phyloP scores from a whole-genome alignment of 1,139 yeast genomes.

The Sugiyamaella neomexicana region DNA sequence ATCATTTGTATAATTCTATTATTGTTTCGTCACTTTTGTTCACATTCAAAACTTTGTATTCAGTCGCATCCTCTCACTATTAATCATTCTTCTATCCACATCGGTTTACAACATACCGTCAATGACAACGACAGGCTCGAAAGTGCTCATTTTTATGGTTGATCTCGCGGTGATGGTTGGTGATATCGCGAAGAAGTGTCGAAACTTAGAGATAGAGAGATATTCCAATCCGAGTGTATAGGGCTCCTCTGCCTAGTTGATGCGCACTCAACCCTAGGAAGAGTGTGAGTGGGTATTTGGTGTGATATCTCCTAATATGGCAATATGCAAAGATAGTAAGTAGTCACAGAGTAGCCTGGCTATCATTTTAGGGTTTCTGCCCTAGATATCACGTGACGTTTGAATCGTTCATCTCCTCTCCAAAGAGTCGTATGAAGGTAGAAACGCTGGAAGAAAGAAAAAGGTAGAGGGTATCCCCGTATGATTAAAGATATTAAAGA shows the following conservation, averaged over 20 bases:
- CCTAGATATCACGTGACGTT: neutral
- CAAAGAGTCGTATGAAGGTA: too few species aligned
- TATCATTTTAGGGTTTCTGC: too few species aligned
- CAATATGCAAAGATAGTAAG: neutral
- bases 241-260: conserved; percentile 6
- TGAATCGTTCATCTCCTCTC: too few species aligned
- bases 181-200: conserved; percentile 19
- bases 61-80: neutral
- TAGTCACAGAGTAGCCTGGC: neutral
- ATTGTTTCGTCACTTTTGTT: too few species aligned
- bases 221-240: conserved; percentile 7
- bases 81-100: neutral
- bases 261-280: neutral
- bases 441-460: too few species aligned
- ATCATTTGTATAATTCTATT: too few species aligned
- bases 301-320: neutral
- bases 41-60: neutral
- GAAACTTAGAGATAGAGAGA: conserved; percentile 12
- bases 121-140: conserved; percentile 88
- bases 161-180: conserved; percentile 18
- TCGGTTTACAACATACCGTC: conserved; percentile 29
- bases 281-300: conserved; percentile 12
- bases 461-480: too few species aligned
- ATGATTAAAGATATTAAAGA: too few species aligned
- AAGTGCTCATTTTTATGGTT: conserved; percentile 67